Base-by-base conservation (phyloP, 768 basidiomycete species). In the Phylloporus sp. region DNA sequence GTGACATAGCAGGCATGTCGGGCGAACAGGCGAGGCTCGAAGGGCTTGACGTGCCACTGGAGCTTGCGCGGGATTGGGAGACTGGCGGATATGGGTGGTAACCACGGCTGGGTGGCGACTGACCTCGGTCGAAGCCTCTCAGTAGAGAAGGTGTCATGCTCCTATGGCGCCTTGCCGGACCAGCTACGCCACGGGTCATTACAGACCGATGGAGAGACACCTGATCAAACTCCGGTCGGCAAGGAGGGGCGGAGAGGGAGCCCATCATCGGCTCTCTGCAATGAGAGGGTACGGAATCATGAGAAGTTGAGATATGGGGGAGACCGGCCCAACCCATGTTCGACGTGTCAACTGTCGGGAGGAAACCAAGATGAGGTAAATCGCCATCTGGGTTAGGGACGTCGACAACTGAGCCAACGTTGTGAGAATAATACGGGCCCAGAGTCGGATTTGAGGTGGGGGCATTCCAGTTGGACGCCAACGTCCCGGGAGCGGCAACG, bases 101-200 rank as follows among this genome's bases (percentile, higher is more conserved):
- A 38, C 77, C 74, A 42, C 80, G 70, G 48, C 59, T 66, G 10
- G 68, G 69, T 32, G 68, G 69, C 22, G 80, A 77, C 48, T 74
- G 61, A 27, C 71, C 69, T 53, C 78, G 78, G 35, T 69, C 72
- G 42, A 73, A 78, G 42, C 68, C 74, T 42, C 81, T 73, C 37
- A 72, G 64, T 23, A 82, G 51, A 0, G 81, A 81, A 9, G 87
- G 86, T 8, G 87, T 90, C 76, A 84, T 86, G 63, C 84, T 86
- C 45, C 86, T 74, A 59, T 87, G 80, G 37, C 87, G 73, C 42
- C 85, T 70, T 37, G 81, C 73, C 9, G 85, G 82, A 9, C 85
- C 83, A n/a, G 75, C 59, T 11, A 71, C 76, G 7, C 44, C 57
- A 10, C 60, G 58, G 14, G 55, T 44, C 47, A 57, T 58, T 15